A percentile compares a stretch with the other conserved stretches of the same genome.
phyloP scores from a whole-genome alignment of 805 yeast species.

The Yarrowia sp. region DNA sequence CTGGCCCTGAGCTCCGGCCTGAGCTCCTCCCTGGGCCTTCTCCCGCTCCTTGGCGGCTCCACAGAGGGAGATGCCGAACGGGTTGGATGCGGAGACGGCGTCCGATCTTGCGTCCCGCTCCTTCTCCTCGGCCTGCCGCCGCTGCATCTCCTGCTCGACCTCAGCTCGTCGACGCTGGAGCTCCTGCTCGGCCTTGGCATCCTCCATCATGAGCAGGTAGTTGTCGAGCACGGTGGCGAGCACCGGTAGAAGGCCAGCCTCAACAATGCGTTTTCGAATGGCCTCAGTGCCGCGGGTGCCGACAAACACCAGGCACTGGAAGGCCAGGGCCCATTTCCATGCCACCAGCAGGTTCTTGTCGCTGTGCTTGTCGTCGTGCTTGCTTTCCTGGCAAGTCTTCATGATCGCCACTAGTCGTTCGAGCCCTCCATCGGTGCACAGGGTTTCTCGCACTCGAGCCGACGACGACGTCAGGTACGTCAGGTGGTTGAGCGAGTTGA shows the following conservation, averaged over 20 bases:
- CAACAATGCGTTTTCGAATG: conserved; percentile 83
- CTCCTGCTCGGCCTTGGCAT: conserved; percentile 36
- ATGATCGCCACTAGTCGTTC: conserved; percentile 85
- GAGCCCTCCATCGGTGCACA: conserved; percentile 88
- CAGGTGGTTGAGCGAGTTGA: conserved; percentile 87
- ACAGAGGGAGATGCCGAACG: conserved; percentile 24
- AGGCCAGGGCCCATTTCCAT: conserved; percentile 96
- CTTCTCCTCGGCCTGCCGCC: conserved; percentile 17
- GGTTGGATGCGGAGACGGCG: conserved; percentile 3
- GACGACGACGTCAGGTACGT: conserved; percentile 86
- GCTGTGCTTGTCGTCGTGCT: conserved; percentile 33
- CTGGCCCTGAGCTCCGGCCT: neutral
- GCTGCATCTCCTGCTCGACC: conserved; percentile 28
- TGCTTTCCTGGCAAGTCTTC: conserved; percentile 68
- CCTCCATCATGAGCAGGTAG: conserved; percentile 55
- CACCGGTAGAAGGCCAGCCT: conserved; percentile 90
- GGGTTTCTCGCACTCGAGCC: conserved; percentile 87
- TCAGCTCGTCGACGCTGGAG: conserved; percentile 34
- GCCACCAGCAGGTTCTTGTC: conserved; percentile 64
- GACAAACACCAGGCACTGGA: conserved; percentile 88
- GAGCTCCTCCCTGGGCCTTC: neutral
- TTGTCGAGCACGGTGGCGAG: conserved; percentile 92
- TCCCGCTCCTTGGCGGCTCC: conserved; percentile 14
- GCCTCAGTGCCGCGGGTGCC: conserved; percentile 93
- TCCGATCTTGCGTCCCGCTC: neutral